Evolutionary conservation across 352 stramenopile species (phyloP).

Genomic region (Globisporangium megalacanthum): DNA sequence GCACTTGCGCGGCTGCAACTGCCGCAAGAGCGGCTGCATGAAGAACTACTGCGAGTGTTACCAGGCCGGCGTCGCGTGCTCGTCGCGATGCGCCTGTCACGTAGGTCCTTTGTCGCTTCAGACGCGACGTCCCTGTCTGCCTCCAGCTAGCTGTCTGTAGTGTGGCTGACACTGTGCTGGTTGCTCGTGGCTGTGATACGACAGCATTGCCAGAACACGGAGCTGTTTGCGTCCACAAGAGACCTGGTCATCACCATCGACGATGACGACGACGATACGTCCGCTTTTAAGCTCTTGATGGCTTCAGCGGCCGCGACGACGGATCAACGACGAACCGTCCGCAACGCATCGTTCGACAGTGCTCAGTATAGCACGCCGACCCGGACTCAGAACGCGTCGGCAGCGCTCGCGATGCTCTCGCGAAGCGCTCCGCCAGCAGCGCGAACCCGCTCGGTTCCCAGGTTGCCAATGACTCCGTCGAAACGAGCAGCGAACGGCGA

Average conservation of each 20-base stretch:
- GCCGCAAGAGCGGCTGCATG: constrained; percentile 93
- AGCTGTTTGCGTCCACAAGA: constrained; percentile 59
- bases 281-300: not conserved
- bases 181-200: not conserved
- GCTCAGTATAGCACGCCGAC: constrained; percentile 8
- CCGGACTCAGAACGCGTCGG: constrained; percentile 2
- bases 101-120: constrained; percentile 12
- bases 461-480: constrained; percentile 13
- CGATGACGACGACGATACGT: constrained; percentile 6
- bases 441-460: constrained; percentile 4
- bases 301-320: not conserved
- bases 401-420: constrained; percentile 50
- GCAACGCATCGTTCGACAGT: constrained; percentile 20
- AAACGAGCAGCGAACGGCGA: constrained; percentile 25
- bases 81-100: constrained; percentile 76
- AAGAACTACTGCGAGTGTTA: constrained; percentile 99
- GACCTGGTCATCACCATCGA: constrained; percentile 40
- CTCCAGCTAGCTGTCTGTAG: not conserved
- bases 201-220: constrained; percentile 62
- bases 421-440: constrained; percentile 37
- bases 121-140: not conserved
- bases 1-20: constrained; percentile 94
- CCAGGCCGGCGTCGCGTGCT: constrained; percentile 85
- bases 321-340: constrained; percentile 15
- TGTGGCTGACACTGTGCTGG: constrained; percentile 2